Percentiles rank a stretch among this genome's conserved stretches.
Evolutionary conservation across 176 grass and related monocot genomes (phyloP).

Genomic region (Oryza longistaminata): DNA sequence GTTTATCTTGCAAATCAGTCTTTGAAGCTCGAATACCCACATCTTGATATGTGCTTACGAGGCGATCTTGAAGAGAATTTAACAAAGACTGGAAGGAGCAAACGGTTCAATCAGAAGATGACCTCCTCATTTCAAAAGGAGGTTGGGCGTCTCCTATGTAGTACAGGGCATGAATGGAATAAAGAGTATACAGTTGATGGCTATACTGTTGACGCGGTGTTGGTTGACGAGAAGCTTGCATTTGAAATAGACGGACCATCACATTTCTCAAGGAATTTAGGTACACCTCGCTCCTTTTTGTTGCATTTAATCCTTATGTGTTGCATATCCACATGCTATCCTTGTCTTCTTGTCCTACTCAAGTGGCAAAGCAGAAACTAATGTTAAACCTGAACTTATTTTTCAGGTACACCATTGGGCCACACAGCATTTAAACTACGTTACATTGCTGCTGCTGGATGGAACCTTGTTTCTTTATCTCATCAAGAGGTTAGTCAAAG

Average conservation of each 20-base stretch:
- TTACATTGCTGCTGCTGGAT: constrained; percentile 72
- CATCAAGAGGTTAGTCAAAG: constrained; percentile 68
- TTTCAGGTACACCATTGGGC: constrained; percentile 80
- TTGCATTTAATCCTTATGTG: not conserved
- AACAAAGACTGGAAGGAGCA: constrained; percentile 67
- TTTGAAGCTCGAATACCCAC: constrained; percentile 67
- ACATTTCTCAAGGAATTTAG: constrained; percentile 93
- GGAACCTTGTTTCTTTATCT: constrained; percentile 88
- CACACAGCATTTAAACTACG: constrained; percentile 79
- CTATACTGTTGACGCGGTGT: constrained; percentile 83
- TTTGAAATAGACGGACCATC: constrained; percentile 94
- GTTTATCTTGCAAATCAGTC: constrained; percentile 92
- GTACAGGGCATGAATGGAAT: constrained; percentile 77
- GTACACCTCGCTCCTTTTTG: constrained; percentile 35
- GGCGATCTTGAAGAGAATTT: constrained; percentile 80
- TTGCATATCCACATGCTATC: not conserved
- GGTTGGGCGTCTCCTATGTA: constrained; percentile 69
- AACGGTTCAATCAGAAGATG: constrained; percentile 85
- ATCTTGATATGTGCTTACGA: constrained; percentile 64
- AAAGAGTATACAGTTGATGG: constrained; percentile 77
- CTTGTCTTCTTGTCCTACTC: not conserved
- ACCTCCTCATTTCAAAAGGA: constrained; percentile 92
- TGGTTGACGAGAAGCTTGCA: constrained; percentile 78
- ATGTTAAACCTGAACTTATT: not conserved
- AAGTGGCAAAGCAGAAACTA: constrained; percentile 22